A percentile compares a stretch with the other conserved stretches of the same genome.
Conservation (phyloP, 768 basidiomycete species). For the Ramaria sp. region DNA sequence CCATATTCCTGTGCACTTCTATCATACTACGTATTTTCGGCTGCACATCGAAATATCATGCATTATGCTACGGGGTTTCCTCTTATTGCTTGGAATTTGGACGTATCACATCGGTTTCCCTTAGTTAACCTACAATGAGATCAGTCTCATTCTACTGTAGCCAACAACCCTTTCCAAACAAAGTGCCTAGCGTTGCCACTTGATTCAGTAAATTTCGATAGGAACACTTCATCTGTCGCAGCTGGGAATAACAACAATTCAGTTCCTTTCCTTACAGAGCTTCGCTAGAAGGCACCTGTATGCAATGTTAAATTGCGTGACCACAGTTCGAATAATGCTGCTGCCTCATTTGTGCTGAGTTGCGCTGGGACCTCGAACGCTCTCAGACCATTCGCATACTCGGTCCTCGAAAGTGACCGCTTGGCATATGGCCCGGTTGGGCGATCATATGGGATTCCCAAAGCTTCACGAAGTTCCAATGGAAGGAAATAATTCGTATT, state of each 20-base stretch:
- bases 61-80: background rate
- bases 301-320: slow-evolving; percentile 46
- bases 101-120: too few relatives aligned
- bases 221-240: slow-evolving; percentile 56
- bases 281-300: slow-evolving; percentile 24
- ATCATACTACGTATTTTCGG: background rate
- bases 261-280: background rate
- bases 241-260: background rate
- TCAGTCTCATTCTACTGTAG: slow-evolving; percentile 14
- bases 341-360: slow-evolving; percentile 57
- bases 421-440: slow-evolving; percentile 45
- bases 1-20: background rate
- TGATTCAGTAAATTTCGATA: slow-evolving; percentile 68
- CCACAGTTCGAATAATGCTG: slow-evolving; percentile 69
- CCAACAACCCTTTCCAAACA: slow-evolving; percentile 49
- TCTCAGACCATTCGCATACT: slow-evolving; percentile 45
- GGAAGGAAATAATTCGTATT: slow-evolving; percentile 49
- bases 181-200: slow-evolving; percentile 74
- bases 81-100: too few relatives aligned
- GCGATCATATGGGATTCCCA: slow-evolving; percentile 33
- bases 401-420: slow-evolving; percentile 34
- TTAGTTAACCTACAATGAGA: too few relatives aligned
- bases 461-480: slow-evolving; percentile 52
- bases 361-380: slow-evolving; percentile 43
- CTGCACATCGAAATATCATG: background rate